Evolutionary conservation across 805 yeast species (phyloP).

Genomic region (Tetrapisispora arboricola): DNA sequence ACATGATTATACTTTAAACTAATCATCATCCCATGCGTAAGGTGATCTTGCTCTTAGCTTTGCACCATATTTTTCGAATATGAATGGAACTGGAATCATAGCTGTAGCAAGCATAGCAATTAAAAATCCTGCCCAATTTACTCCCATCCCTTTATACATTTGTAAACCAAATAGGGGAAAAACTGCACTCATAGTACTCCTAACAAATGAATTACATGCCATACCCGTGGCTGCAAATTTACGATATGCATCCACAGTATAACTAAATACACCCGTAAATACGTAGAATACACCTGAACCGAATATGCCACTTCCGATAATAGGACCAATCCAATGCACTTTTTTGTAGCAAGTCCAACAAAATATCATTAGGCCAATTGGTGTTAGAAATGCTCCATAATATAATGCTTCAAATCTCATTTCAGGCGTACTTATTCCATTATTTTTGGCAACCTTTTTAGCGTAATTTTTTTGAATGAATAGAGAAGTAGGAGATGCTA

Average conservation of each 20-base stretch:
- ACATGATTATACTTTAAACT: too few relatives aligned
- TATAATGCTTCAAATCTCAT: slow-evolving; percentile 48
- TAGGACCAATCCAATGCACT: slow-evolving; percentile 66
- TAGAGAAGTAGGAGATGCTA: slow-evolving; percentile 37
- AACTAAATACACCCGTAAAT: slow-evolving; percentile 53
- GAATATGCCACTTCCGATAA: slow-evolving; percentile 62
- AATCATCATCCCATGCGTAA: slow-evolving; percentile 33
- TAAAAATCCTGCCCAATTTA: slow-evolving; percentile 48
- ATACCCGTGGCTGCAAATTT: slow-evolving; percentile 42
- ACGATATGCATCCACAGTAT: slow-evolving; percentile 55
- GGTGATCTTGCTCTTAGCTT: slow-evolving; percentile 36
- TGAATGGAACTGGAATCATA: slow-evolving; percentile 46
- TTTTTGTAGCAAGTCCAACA: slow-evolving; percentile 57
- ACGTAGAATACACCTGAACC: slow-evolving; percentile 60
- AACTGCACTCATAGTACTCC: slow-evolving; percentile 45
- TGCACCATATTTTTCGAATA: slow-evolving; percentile 42
- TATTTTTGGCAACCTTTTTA: slow-evolving; percentile 36
- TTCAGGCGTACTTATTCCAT: slow-evolving; percentile 49
- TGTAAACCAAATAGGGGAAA: slow-evolving; percentile 50
- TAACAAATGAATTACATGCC: slow-evolving; percentile 42
- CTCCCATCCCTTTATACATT: slow-evolving; percentile 45
- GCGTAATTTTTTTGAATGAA: slow-evolving; percentile 35
- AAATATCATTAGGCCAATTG: slow-evolving; percentile 61
- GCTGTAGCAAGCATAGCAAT: slow-evolving; percentile 40
- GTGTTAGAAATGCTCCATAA: slow-evolving; percentile 55